Evolutionary conservation across 768 basidiomycete species (phyloP), one percentile per base, ranked within the genome.

Genomic region (Serendipita sp.): DNA sequence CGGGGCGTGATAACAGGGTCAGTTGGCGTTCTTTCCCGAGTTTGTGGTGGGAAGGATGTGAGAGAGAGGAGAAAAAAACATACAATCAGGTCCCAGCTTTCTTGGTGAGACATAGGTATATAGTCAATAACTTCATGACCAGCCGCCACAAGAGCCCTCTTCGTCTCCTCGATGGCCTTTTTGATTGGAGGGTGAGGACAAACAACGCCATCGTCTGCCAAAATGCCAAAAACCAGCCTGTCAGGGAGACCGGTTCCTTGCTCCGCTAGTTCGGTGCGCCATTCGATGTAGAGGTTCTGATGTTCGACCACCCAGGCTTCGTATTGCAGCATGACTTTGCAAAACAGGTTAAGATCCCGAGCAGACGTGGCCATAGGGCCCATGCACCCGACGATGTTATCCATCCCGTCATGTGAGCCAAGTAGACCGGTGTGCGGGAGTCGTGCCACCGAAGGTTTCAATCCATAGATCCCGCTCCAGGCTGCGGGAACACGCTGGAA

Each of bases 101-200:
- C 66, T 63, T 76, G 70, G 67, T 81, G 79, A 48, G 76, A 75
- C 24, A 78, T 63, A n/a, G 80, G 77, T 28, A 72, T 64, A 79
- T 80, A 82, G 45, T 74, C 68, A 24, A 82, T 74, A n/a, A 82
- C 78, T 60, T 82, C 78, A 68, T 82, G 81, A 3, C 81, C 81
- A 2, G 78, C 79, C 30, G 70, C 73, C 64, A 73, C 66, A 45
- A 82, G 70, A 16, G 75, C 77, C 15, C 74, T 69, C 66, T 75
- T 77, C 62, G 74, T 73, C 56, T 68, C 68, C 65, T 76, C 70
- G 67, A 83, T 66, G 18, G 77, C 81, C 35, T 75, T 72, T 0
- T 69, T 67, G 41, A 81, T 75, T 1, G 81, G 81, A 45, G 81
- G 80, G 63, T 80, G 78, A 38, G 81, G 80, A 60, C 70, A 70